Evolutionary conservation across 2,329 filamentous ascomycete species (phyloP).

Genomic region (Curvularia spicifera): DNA sequence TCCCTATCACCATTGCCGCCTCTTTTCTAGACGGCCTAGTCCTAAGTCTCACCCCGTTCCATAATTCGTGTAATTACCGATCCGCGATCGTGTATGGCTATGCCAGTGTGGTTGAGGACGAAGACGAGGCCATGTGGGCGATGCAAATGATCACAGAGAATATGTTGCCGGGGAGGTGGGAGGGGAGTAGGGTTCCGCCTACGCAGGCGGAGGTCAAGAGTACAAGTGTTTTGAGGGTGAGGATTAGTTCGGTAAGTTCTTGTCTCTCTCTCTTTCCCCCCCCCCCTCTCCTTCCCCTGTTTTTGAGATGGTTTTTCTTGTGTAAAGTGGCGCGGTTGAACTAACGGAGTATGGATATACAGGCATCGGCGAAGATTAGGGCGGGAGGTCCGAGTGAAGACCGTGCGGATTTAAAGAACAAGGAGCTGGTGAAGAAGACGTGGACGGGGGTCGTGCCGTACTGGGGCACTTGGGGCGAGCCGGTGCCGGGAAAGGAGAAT

Average conservation of each 20-base stretch:
- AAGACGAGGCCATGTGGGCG: constrained; percentile 37
- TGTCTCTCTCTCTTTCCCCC: neutral
- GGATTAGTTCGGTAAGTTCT: constrained; percentile 33
- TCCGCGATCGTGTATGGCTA: constrained; percentile 40
- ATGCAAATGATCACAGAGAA: constrained; percentile 45
- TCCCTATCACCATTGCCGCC: constrained; percentile 7
- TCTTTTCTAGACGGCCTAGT: constrained; percentile 45
- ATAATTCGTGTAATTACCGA: constrained; percentile 49
- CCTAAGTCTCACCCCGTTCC: constrained; percentile 44
- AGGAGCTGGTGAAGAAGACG: constrained; percentile 25
- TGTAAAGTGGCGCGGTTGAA: neutral
- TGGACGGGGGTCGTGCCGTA: constrained; percentile 49
- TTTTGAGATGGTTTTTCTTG: neutral
- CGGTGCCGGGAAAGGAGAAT: constrained; percentile 48
- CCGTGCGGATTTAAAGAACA: constrained; percentile 39
- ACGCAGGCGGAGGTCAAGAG: constrained; percentile 36
- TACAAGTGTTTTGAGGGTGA: constrained; percentile 40
- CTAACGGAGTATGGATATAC: no score
- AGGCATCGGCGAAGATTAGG: constrained; percentile 39
- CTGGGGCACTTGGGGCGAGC: constrained; percentile 45
- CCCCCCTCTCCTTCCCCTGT: neutral
- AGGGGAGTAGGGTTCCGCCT: constrained; percentile 38
- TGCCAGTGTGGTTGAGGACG: constrained; percentile 33
- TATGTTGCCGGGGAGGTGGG: constrained; percentile 42
- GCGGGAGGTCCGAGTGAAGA: constrained; percentile 45